Evolutionary conservation across 345 rosid genomes (phyloP), one percentile per base, ranked within the genome.

Genomic region (Capsella bursapastoris): DNA sequence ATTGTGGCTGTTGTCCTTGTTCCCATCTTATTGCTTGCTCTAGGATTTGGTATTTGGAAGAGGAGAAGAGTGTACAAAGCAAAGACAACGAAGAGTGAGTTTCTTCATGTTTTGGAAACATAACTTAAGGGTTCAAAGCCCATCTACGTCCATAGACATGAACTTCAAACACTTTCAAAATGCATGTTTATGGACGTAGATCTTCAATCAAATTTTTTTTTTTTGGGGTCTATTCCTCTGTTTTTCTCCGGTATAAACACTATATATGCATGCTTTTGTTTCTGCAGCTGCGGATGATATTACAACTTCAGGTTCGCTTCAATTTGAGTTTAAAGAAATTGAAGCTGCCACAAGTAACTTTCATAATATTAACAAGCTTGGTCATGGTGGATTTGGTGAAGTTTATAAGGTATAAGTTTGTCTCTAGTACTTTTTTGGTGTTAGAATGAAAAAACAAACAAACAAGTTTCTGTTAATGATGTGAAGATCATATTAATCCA

Each of bases 381-480:
- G 93, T n/a, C 81, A 63, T 71, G 96, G 96, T 22, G 96, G 93
- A 35, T 88, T 86, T 58, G 87, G 93, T 43, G 84, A 62, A 34
- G 93, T 88, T 79, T 86, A 82, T 78, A 80, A 79, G 86, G 88
- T 85, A 77, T 34, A 49, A 8, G 27, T 49, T 52, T 60, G 10
- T 35, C 40, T 16, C 52, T 18, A 15, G 34, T 29, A 2, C 29
- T 35, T 61, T 11, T 13, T 28, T 68, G 6, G 43, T 41, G 9
- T 28, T 14, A 57, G 5, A 45, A 15, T 57, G 37, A 60, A 15
- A 9, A 8, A 7, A 6, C 6, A 4, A 52, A 18, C 1, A 18
- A 37, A 49, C 12, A 49, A 22, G 3, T n/a, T 58, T 47, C 27
- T 32, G 52, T 16, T 18, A 44, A 12, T 55, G 1, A 53, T 28